Conservation (phyloP, 1,284 basidiomycete species). For the Anthracocystis setariae region DNA sequence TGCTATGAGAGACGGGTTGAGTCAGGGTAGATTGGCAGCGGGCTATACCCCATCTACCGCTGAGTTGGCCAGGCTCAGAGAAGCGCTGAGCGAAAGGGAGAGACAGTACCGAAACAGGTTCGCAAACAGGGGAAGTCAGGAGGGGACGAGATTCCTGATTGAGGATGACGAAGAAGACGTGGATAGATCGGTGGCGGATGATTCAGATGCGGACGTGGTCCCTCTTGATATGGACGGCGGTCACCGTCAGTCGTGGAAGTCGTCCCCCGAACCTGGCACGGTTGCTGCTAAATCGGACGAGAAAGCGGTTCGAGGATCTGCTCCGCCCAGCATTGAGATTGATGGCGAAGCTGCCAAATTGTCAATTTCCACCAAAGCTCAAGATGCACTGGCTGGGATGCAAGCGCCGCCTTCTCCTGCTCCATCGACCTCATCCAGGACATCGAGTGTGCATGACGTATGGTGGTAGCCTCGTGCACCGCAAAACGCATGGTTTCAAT, state of each 20-base stretch:
- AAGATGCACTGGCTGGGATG: background rate
- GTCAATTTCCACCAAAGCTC: background rate
- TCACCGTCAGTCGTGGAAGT: conserved; percentile 13
- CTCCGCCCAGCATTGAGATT: background rate
- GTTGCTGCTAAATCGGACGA: background rate
- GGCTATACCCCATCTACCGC: conserved; percentile 26
- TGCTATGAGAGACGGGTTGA: conserved; percentile 9
- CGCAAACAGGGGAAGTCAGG: background rate
- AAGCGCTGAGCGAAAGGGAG: conserved; percentile 44
- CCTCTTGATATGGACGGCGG: conserved; percentile 9
- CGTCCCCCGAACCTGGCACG: conserved; percentile 13
- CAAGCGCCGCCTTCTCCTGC: conserved; percentile 20
- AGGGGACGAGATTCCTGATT: conserved; percentile 19
- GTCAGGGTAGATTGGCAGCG: conserved; percentile 13
- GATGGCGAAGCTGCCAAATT: background rate
- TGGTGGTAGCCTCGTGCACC: conserved; percentile 23
- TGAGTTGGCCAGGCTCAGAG: conserved; percentile 42
- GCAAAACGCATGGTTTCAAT: background rate
- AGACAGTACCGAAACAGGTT: conserved; percentile 36
- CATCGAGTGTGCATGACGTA: conserved; percentile 18
- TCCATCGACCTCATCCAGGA: conserved; percentile 13
- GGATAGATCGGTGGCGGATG: conserved; percentile 13
- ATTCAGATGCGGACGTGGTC: conserved; percentile 20
- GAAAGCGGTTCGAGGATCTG: background rate
- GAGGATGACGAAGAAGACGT: conserved; percentile 18